A percentile compares a stretch with the other conserved stretches of the same genome.
Conservation (phyloP, 768 basidiomycete genomes). For the Boletus huronensis region DNA sequence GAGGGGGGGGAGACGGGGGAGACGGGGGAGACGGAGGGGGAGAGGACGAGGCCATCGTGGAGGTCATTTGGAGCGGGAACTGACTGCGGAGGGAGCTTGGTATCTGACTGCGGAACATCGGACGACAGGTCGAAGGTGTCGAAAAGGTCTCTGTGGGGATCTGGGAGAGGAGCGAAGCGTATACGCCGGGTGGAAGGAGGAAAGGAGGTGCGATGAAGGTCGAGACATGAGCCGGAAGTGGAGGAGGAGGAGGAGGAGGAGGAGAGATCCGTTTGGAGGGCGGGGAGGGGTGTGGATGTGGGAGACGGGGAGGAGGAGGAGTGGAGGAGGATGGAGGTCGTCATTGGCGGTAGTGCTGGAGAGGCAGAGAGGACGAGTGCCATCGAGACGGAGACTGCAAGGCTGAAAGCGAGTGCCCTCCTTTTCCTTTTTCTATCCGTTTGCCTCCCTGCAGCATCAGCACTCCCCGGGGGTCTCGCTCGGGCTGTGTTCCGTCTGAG, state of each 20-base stretch:
- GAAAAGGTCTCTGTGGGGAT: constrained; percentile 52
- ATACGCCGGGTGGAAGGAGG: constrained; percentile 39
- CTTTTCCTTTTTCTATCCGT: constrained; percentile 14
- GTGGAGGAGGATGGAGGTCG: constrained; percentile 22
- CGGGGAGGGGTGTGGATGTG: constrained; percentile 6
- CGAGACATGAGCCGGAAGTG: constrained; percentile 17
- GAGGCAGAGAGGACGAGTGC: constrained; percentile 6
- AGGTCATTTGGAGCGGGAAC: neutral
- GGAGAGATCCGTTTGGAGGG: constrained; percentile 13
- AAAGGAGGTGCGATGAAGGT: constrained; percentile 12
- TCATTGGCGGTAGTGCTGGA: constrained; percentile 6
- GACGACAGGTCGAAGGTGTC: constrained; percentile 15
- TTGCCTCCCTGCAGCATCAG: neutral
- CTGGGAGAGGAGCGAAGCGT: constrained; percentile 83
- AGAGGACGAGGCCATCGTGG: constrained; percentile 7
- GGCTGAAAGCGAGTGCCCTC: neutral
- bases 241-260: constrained; percentile 21
- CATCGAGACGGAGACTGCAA: too few species aligned
- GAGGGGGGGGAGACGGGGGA: constrained; percentile 20
- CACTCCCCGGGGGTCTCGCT: constrained; percentile 22
- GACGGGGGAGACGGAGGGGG: constrained; percentile 22
- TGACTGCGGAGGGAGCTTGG: constrained; percentile 2
- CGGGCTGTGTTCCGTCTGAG: constrained; percentile 15
- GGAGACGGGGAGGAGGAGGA: constrained; percentile 15
- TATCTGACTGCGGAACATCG: constrained; percentile 30